A percentile compares a stretch with the other conserved stretches of the same genome.
Conservation (phyloP, 2,329 filamentous ascomycete species). For the Nemania serpens region DNA sequence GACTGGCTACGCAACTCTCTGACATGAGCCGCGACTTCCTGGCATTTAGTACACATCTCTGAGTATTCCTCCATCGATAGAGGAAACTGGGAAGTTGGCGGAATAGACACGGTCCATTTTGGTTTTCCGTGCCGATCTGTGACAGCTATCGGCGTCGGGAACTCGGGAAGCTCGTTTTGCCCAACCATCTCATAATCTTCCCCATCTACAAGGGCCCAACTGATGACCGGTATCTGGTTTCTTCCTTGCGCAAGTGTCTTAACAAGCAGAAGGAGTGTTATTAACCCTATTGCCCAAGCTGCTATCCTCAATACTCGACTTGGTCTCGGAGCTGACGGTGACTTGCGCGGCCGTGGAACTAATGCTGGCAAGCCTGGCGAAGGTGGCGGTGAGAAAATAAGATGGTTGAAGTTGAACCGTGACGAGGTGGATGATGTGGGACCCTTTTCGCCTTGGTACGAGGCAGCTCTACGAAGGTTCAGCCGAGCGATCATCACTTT, state of each 20-base stretch:
- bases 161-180: constrained; percentile 68
- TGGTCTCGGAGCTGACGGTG: constrained; percentile 59
- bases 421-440: constrained; percentile 65
- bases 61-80: constrained; percentile 67
- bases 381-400: constrained; percentile 66
- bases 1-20: constrained; percentile 53
- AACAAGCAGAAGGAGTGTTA: constrained; percentile 57
- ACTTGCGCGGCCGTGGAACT: constrained; percentile 67
- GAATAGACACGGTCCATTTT: constrained; percentile 84
- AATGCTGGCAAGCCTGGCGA: constrained; percentile 74
- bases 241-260: constrained; percentile 41
- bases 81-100: constrained; percentile 68
- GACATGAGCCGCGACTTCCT: constrained; percentile 65
- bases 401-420: constrained; percentile 68
- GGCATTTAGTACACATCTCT: constrained; percentile 70
- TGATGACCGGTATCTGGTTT: constrained; percentile 41
- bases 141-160: constrained; percentile 74
- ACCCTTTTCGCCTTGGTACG: constrained; percentile 59
- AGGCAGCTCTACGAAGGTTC: constrained; percentile 62
- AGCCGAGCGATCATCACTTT: constrained; percentile 61
- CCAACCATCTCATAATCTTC: constrained; percentile 70
- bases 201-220: constrained; percentile 45
- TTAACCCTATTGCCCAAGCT: constrained; percentile 57
- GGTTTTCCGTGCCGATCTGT: constrained; percentile 66
- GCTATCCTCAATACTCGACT: constrained; percentile 62